Evolutionary conservation across 2,329 filamentous ascomycete genomes (phyloP).

Genomic region (Eutypa lata): DNA sequence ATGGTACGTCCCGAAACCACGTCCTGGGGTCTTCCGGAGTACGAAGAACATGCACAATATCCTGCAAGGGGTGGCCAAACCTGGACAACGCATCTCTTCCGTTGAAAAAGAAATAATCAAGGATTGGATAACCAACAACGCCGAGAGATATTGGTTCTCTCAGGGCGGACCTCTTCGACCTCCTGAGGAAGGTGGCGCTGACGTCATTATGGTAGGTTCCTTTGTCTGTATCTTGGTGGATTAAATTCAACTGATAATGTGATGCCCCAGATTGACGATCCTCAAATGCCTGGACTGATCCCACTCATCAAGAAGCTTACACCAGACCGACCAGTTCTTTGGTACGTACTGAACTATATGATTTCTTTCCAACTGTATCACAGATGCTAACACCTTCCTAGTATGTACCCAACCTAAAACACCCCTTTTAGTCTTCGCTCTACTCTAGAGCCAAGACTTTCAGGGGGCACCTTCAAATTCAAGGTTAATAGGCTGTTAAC

Average conservation of each 20-base stretch:
- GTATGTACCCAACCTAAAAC: background rate
- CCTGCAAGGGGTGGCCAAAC: slow-evolving; percentile 71
- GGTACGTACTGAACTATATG: background rate
- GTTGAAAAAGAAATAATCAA: slow-evolving; percentile 62
- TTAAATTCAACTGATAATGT: background rate
- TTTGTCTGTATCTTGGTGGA: background rate
- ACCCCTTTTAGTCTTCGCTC: background rate
- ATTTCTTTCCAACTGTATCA: too few relatives aligned
- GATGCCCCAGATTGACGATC: slow-evolving; percentile 64
- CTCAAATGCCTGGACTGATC: slow-evolving; percentile 79
- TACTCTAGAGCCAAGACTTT: background rate
- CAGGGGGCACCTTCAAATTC: too few relatives aligned
- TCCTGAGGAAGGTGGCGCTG: slow-evolving; percentile 67
- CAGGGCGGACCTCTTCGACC: slow-evolving; percentile 64
- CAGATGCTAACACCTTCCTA: background rate
- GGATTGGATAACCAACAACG: slow-evolving; percentile 72
- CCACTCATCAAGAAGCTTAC: slow-evolving; percentile 69
- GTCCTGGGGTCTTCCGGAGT: slow-evolving; percentile 74
- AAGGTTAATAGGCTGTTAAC: background rate
- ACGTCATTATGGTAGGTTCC: slow-evolving; percentile 62
- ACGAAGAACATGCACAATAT: slow-evolving; percentile 90
- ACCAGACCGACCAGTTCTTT: slow-evolving; percentile 73
- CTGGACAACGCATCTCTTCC: slow-evolving; percentile 59
- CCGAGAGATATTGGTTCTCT: slow-evolving; percentile 70
- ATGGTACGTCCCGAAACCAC: slow-evolving; percentile 79